Evolutionary conservation across 2,329 filamentous ascomycete genomes (phyloP).

Genomic region (Aspergillus fructus): DNA sequence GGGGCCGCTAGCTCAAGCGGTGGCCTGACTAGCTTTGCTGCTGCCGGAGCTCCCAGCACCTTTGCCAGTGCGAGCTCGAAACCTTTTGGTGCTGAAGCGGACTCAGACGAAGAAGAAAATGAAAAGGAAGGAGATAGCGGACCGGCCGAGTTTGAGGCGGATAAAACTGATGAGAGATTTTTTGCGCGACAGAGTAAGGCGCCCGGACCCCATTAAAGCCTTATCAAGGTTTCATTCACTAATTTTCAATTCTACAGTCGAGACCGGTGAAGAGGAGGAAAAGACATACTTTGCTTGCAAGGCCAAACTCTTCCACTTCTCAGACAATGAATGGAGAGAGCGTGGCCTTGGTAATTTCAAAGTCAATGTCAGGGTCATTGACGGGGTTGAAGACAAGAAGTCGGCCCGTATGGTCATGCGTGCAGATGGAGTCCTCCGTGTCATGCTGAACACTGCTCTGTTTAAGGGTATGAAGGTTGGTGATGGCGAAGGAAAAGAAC

Average conservation of each 20-base stretch:
- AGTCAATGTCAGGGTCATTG: slow-evolving; percentile 68
- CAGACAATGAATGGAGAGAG: slow-evolving; percentile 80
- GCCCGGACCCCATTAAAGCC: slow-evolving; percentile 7
- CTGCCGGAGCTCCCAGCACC: slow-evolving; percentile 51
- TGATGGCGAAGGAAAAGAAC: slow-evolving; percentile 60
- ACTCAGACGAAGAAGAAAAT: slow-evolving; percentile 50
- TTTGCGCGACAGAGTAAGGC: slow-evolving; percentile 64
- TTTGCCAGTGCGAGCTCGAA: slow-evolving; percentile 47
- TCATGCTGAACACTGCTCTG: slow-evolving; percentile 82
- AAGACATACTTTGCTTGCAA: slow-evolving; percentile 71
- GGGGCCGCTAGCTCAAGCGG: slow-evolving; percentile 45
- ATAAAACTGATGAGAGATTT: slow-evolving; percentile 51
- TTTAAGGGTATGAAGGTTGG: slow-evolving; percentile 78
- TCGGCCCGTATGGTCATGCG: slow-evolving; percentile 80
- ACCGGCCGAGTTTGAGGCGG: slow-evolving; percentile 50
- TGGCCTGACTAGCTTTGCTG: slow-evolving; percentile 68
- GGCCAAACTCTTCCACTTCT: slow-evolving; percentile 81
- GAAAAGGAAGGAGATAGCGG: slow-evolving; percentile 48
- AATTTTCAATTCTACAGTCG: slow-evolving; percentile 54
- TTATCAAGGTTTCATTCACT: slow-evolving; percentile 18
- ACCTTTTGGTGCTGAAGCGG: slow-evolving; percentile 73
- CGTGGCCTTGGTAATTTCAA: slow-evolving; percentile 81
- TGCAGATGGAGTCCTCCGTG: slow-evolving; percentile 81
- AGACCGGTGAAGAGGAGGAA: slow-evolving; percentile 86
- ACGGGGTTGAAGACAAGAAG: slow-evolving; percentile 53